Evolutionary conservation across 306 rosid species (phyloP).

Genomic region (Quercus engelmannii): DNA sequence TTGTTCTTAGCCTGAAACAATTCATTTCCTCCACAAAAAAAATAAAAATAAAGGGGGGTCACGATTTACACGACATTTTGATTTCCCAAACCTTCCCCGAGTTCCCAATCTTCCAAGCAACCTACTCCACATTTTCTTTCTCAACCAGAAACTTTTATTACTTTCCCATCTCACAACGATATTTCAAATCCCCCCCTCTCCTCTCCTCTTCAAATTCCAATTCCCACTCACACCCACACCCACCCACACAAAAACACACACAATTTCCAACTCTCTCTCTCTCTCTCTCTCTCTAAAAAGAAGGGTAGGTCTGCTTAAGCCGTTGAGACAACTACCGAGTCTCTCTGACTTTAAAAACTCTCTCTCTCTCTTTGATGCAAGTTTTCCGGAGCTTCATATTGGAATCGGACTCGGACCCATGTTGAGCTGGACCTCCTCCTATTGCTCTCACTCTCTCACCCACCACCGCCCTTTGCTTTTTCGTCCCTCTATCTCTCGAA

Average conservation of each 20-base stretch:
- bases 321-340: not conserved
- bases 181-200: not conserved
- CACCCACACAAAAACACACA: not conserved
- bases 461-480: constrained; percentile 47
- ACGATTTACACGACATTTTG: not conserved
- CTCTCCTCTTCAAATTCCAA: not conserved
- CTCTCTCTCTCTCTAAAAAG: not conserved
- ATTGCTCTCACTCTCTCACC: constrained; percentile 44
- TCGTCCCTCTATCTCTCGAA: constrained; percentile 27
- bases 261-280: not conserved
- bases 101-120: not conserved
- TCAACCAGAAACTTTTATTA: not conserved
- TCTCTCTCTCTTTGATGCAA: constrained; percentile 7
- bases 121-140: not conserved
- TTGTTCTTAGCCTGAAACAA: no score
- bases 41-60: not conserved
- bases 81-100: no score
- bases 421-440: constrained; percentile 46
- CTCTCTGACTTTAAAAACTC: not conserved
- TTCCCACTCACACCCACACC: not conserved
- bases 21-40: not conserved
- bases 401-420: constrained; percentile 18
- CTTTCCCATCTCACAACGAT: not conserved
- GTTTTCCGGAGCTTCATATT: constrained; percentile 3
- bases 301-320: not conserved